Evolutionary conservation across 2,329 filamentous ascomycete species (phyloP).

Genomic region (Fusarium austroafricanum): DNA sequence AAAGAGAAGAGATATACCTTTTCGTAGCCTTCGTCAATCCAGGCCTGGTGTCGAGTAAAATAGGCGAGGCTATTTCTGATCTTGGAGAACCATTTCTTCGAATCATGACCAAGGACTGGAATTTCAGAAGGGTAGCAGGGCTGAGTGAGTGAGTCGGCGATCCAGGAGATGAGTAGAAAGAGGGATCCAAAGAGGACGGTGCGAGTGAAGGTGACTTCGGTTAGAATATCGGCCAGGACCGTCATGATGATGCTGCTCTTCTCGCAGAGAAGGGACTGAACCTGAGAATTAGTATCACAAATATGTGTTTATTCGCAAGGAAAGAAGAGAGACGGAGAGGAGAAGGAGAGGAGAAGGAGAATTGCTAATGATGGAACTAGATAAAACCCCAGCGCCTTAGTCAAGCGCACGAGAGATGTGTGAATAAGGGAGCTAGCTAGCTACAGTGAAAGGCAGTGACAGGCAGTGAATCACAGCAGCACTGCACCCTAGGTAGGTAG

Average conservation of each 20-base stretch:
- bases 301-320: neutral
- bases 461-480: too few species aligned
- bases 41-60: constrained; percentile 52
- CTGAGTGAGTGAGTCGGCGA: constrained; percentile 54
- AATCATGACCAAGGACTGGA: constrained; percentile 54
- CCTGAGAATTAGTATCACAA: too few species aligned
- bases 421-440: too few species aligned
- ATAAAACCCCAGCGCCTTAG: neutral
- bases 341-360: neutral
- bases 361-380: neutral
- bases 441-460: too few species aligned
- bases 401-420: neutral
- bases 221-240: constrained; percentile 36
- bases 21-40: constrained; percentile 58
- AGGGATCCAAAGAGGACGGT: constrained; percentile 45
- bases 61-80: constrained; percentile 56
- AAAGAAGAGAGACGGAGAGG: neutral
- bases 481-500: too few species aligned
- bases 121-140: constrained; percentile 55
- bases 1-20: constrained; percentile 47
- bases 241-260: constrained; percentile 11
- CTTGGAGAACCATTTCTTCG: constrained; percentile 50
- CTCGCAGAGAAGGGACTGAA: neutral
- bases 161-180: constrained; percentile 54
- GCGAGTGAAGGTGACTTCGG: constrained; percentile 48